phyloP scores from a whole-genome alignment of 345 rosid genomes.

The Carallia pectinifolia region DNA sequence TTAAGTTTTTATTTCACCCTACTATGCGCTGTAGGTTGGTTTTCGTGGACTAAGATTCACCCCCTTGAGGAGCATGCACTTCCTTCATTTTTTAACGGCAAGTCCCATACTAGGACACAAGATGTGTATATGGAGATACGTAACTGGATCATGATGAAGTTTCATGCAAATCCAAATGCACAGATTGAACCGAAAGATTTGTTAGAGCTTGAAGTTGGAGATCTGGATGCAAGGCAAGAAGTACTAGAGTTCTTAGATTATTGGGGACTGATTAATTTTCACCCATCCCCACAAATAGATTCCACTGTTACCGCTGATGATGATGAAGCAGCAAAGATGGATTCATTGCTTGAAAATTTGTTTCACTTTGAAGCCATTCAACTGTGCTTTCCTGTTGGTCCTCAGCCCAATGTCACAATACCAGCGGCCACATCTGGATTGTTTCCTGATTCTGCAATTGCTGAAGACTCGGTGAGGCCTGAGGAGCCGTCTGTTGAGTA shows the following conservation, averaged over 20 bases:
- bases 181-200: conserved; percentile 70
- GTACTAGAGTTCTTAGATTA: conserved; percentile 93
- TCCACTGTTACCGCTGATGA: conserved; percentile 35
- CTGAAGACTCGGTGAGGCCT: conserved; percentile 69
- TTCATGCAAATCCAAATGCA: conserved; percentile 63
- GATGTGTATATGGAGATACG: conserved; percentile 75
- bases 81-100: conserved; percentile 86
- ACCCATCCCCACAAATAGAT: conserved; percentile 64
- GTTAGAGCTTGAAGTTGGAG: conserved; percentile 72
- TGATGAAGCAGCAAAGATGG: conserved; percentile 39
- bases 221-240: conserved; percentile 76
- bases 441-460: conserved; percentile 65
- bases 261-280: conserved; percentile 99
- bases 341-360: conserved; percentile 61
- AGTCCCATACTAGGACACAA: conserved; percentile 59
- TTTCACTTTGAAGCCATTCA: conserved; percentile 63
- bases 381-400: conserved; percentile 43
- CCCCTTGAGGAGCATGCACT: conserved; percentile 73
- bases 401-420: conserved; percentile 47
- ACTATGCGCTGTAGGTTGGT: conserved; percentile 67
- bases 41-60: conserved; percentile 86
- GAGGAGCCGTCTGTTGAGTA: conserved; percentile 94
- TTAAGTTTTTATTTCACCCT: conserved; percentile 7
- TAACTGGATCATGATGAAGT: conserved; percentile 77
- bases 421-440: conserved; percentile 56